Percentiles rank a stretch among this genome's conserved stretches.
Evolutionary conservation across 768 basidiomycete genomes (phyloP).

Genomic region (Clitopilus passeckerianus): DNA sequence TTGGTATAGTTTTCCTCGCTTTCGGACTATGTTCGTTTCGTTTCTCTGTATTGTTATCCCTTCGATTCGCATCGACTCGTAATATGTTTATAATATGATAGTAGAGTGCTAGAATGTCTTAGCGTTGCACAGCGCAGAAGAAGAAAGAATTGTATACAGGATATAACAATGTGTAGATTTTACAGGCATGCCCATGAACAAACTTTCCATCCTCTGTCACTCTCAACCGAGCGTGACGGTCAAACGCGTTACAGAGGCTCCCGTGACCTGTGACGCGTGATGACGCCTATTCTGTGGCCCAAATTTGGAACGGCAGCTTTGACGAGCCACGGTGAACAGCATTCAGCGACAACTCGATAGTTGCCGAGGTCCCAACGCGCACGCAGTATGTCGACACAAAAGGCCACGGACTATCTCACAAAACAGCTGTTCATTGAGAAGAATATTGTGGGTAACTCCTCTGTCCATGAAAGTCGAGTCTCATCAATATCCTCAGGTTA

Average conservation of each 20-base stretch:
- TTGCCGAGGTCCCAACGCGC: neutral
- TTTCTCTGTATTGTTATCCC: neutral
- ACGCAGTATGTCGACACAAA: slow-evolving; percentile 32
- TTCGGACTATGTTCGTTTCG: neutral
- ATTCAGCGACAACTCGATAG: neutral
- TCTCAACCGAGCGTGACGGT: neutral
- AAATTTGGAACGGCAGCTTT: neutral
- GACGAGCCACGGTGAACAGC: neutral
- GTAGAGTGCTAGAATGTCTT: neutral
- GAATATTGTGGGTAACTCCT: slow-evolving; percentile 34
- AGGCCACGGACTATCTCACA: slow-evolving; percentile 41
- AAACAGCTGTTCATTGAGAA: slow-evolving; percentile 47
- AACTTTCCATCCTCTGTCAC: too few relatives aligned
- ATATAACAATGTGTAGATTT: neutral
- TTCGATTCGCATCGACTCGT: neutral
- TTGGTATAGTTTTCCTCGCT: neutral
- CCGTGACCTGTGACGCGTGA: neutral
- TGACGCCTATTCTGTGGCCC: neutral
- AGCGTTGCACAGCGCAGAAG: neutral
- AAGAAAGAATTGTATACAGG: neutral
- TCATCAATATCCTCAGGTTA: slow-evolving; percentile 46
- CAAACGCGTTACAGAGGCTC: neutral
- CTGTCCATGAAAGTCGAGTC: neutral
- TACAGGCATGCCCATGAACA: neutral
- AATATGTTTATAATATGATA: neutral